Conservation (phyloP, 73 alveolate species). For the Breviolum minutum region DNA sequence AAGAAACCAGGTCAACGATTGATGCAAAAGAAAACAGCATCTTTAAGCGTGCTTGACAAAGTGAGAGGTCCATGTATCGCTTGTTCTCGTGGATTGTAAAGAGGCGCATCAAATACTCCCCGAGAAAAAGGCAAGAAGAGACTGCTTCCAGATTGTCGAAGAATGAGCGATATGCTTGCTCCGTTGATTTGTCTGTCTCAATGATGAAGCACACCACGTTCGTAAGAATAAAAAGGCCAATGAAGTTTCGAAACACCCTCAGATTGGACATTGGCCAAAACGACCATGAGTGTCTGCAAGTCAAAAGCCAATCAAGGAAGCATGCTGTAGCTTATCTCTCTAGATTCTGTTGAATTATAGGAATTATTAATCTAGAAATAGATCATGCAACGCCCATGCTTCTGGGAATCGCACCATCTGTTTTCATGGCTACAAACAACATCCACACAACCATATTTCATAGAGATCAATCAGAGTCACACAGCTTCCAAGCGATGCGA, state of each 20-base stretch:
- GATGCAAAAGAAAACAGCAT: conserved; percentile 29
- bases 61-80: conserved; percentile 46
- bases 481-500: conserved; percentile 79
- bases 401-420: too few relatives aligned
- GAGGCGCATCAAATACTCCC: conserved; percentile 70
- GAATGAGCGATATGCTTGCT: neutral
- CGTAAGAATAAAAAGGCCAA: conserved; percentile 17
- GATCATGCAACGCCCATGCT: too few relatives aligned
- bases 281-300: neutral
- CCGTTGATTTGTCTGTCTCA: conserved; percentile 51
- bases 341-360: too few relatives aligned
- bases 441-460: neutral
- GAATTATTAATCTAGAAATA: too few relatives aligned
- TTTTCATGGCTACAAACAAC: neutral
- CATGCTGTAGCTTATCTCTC: neutral
- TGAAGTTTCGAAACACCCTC: conserved; percentile 36
- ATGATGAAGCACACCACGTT: conserved; percentile 60
- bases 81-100: conserved; percentile 48
- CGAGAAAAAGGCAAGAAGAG: conserved; percentile 41
- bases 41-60: neutral
- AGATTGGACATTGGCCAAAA: neutral
- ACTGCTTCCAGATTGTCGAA: conserved; percentile 64
- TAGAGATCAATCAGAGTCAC: neutral
- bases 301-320: too few relatives aligned
- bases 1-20: conserved; percentile 50